Evolutionary conservation across 805 yeast species (phyloP).

Genomic region (Metschnikowia sp.): DNA sequence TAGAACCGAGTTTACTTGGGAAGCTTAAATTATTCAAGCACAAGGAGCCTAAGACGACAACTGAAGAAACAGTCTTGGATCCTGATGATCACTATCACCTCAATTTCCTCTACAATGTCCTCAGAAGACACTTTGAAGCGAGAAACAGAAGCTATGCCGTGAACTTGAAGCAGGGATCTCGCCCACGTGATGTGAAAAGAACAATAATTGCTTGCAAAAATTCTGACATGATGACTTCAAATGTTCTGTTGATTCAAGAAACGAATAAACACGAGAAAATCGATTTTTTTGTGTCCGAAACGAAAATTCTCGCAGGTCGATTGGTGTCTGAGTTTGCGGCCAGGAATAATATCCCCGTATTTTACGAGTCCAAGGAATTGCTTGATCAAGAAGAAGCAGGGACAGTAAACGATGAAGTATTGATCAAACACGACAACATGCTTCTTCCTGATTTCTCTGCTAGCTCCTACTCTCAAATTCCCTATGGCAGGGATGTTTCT

Average conservation of each 20-base stretch:
- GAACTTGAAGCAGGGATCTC: constrained; percentile 6
- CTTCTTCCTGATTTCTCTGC: constrained; percentile 37
- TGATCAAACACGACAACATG: constrained; percentile 33
- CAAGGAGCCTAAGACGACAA: constrained; percentile 10
- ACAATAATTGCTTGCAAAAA: background rate
- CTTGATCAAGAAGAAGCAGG: constrained; percentile 11
- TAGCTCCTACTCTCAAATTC: constrained; percentile 33
- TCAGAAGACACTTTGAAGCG: constrained; percentile 30
- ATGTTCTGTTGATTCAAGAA: constrained; percentile 1
- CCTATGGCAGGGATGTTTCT: constrained; percentile 31
- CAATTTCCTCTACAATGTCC: constrained; percentile 28
- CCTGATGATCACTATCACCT: constrained; percentile 30
- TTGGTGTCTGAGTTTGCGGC: constrained; percentile 24
- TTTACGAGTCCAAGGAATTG: constrained; percentile 19
- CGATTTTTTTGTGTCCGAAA: constrained; percentile 26
- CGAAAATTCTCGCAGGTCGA: constrained; percentile 25
- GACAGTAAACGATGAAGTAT: constrained; percentile 23
- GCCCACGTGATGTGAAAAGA: background rate
- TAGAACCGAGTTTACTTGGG: constrained; percentile 15
- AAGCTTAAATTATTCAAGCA: constrained; percentile 27
- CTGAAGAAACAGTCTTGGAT: constrained; percentile 10
- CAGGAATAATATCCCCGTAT: constrained; percentile 17
- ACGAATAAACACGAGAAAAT: background rate
- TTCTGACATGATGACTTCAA: constrained; percentile 2
- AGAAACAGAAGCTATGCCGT: constrained; percentile 32